phyloP scores from a whole-genome alignment of 2,329 filamentous ascomycete genomes.

The Incumbomyces delicatus region DNA sequence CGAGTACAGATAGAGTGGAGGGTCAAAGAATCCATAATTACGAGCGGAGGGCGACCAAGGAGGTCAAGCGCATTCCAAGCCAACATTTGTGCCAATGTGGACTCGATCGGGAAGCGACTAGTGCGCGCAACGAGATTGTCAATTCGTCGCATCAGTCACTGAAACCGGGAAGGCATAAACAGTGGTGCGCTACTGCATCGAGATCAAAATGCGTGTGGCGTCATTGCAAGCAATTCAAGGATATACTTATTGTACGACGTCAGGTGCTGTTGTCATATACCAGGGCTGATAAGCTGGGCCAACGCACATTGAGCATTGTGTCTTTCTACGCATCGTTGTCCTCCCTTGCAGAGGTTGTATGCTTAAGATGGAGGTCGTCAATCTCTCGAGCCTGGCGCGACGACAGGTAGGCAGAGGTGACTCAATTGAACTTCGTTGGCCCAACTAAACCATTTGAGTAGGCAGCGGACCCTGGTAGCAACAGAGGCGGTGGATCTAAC shows the following conservation, averaged over 20 bases:
- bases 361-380: not conserved
- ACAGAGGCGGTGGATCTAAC: conserved; percentile 29
- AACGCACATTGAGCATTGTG: not conserved
- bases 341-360: not conserved
- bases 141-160: not conserved
- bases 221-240: not conserved
- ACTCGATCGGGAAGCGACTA: too few relatives aligned
- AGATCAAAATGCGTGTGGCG: not conserved
- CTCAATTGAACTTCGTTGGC: not conserved
- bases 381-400: not conserved
- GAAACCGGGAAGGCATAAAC: conserved; percentile 3
- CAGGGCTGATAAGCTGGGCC: too few relatives aligned
- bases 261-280: too few relatives aligned
- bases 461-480: not conserved
- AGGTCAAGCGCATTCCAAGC: not conserved
- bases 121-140: not conserved
- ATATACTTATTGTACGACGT: too few relatives aligned
- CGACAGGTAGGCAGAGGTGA: conserved; percentile 2
- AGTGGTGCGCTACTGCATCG: not conserved
- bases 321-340: not conserved
- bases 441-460: not conserved
- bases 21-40: too few relatives aligned
- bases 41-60: not conserved
- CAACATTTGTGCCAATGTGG: too few relatives aligned
- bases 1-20: too few relatives aligned